These are phyloP conservation scores for Allium cepa DNA, from an alignment of 106 monocot genomes.

Conservation along the genomic window DNA sequence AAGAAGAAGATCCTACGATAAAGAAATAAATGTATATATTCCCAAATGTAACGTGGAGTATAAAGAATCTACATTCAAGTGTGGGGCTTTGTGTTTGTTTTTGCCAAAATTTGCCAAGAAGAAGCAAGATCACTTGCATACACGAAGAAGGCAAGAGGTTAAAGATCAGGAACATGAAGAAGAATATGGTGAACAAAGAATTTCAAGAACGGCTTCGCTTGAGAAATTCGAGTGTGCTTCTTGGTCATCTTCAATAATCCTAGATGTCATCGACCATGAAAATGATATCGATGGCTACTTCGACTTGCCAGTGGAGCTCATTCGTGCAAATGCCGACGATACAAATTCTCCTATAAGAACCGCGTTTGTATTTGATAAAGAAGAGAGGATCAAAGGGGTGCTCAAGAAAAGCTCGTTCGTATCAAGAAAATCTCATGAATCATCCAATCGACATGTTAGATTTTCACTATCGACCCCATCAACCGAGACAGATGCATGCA, in stretches of 20 bases:
- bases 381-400: slow-evolving; percentile 21
- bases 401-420: slow-evolving; percentile 31
- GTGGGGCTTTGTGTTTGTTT: slow-evolving; percentile 45
- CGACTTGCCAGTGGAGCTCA: slow-evolving; percentile 61
- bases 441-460: slow-evolving; percentile 22
- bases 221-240: slow-evolving; percentile 58
- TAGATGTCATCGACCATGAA: slow-evolving; percentile 11
- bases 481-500: too few species aligned
- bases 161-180: not conserved
- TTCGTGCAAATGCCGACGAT: slow-evolving; percentile 19
- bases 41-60: not conserved
- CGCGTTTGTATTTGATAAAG: slow-evolving; percentile 39
- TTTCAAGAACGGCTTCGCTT: slow-evolving; percentile 30
- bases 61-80: slow-evolving; percentile 30
- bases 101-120: slow-evolving; percentile 39
- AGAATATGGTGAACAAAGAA: not conserved
- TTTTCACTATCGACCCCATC: slow-evolving; percentile 21
- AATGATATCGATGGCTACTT: slow-evolving; percentile 23
- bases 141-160: not conserved
- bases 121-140: slow-evolving; percentile 13
- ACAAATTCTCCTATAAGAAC: slow-evolving; percentile 36
- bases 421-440: slow-evolving; percentile 29
- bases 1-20: not conserved
- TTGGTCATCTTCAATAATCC: slow-evolving; percentile 17
- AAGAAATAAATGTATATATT: too few species aligned